Percentiles rank a stretch among this genome's conserved stretches.
These are phyloP conservation scores for Melaleuca alternifolia DNA, from an alignment of 345 rosid genomes.

Conservation along the genomic window DNA sequence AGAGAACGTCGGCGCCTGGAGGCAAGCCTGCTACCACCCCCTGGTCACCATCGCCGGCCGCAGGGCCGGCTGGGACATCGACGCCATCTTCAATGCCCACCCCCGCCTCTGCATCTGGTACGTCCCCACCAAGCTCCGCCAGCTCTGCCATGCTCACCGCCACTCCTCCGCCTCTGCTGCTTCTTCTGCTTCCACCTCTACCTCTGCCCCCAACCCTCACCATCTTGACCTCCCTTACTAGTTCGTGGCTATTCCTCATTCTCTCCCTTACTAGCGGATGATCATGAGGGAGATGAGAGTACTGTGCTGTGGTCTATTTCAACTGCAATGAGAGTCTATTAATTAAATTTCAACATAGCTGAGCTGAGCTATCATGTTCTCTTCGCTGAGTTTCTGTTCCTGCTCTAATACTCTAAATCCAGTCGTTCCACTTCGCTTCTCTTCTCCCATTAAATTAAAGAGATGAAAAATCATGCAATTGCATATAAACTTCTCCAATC, in stretches of 20 bases:
- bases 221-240: neutral
- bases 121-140: conserved; percentile 92
- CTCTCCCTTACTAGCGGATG: neutral
- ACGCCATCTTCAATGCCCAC: conserved; percentile 75
- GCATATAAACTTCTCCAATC: neutral
- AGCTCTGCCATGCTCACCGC: conserved; percentile 82
- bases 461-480: neutral
- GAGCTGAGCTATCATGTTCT: neutral
- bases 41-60: conserved; percentile 72
- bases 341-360: neutral
- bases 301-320: neutral
- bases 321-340: neutral
- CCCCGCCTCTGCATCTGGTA: conserved; percentile 96
- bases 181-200: conserved; percentile 16
- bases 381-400: neutral
- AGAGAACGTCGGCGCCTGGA: conserved; percentile 95
- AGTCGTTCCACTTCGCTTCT: neutral
- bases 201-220: neutral
- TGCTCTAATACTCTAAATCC: neutral
- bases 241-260: neutral
- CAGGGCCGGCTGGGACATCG: conserved; percentile 87
- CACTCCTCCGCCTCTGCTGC: conserved; percentile 35
- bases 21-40: conserved; percentile 94
- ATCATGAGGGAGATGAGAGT: neutral
- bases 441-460: neutral